Evolutionary conservation across 495 filamentous ascomycete genomes (phyloP), one percentile per base, ranked within the genome.

Genomic region (Tuber umbilicatum): DNA sequence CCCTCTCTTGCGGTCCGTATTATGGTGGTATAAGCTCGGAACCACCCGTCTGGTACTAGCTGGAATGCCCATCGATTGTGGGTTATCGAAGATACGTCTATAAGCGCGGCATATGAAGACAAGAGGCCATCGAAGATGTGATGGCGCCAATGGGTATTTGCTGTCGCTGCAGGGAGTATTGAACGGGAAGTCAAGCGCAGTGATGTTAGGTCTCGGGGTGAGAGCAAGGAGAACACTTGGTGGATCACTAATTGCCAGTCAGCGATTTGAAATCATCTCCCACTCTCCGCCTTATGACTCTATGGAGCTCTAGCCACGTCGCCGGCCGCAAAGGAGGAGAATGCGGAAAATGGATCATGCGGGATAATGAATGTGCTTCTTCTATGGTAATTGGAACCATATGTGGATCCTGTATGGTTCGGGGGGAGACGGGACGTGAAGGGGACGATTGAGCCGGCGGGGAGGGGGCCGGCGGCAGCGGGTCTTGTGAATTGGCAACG

Each of bases 141-240:
- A 68, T 35, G n/a, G n/a, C 78, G 77, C 81, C 81, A 82, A 72
- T 73, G 80, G 35, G 72, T 10, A 68, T 76, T 80, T 19, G 80
- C 72, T 27, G 80, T 82, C 5, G 81, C 80, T n/a, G 74, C 47
- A 45, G 45, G 45, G 47, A 31, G 47, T 31, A 82, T 69, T 39
- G 74, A 41, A 21, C 16, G 37, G 31, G 73, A 71, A 2, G 76
- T 76, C 9, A 75, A 69, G 2, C 81, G 80, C 69, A 82, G 64
- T 2, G 73, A 60, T 37, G 72, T 68, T 47, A 82, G 78, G 17
- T 75, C 55, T 6, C 55, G 45, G 14, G 75, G 70, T 23, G 73
- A 38, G 37, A 82, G 80, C 40, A 78, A 70, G 9, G 77, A 73
- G 50, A 82, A 76, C 27, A 82, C 74, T 41, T 82, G 80, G 68